Percentiles rank a stretch among this genome's conserved stretches.
Evolutionary conservation across 257 asterid genomes (phyloP).

Genomic region (Nicotiana sylvestris): DNA sequence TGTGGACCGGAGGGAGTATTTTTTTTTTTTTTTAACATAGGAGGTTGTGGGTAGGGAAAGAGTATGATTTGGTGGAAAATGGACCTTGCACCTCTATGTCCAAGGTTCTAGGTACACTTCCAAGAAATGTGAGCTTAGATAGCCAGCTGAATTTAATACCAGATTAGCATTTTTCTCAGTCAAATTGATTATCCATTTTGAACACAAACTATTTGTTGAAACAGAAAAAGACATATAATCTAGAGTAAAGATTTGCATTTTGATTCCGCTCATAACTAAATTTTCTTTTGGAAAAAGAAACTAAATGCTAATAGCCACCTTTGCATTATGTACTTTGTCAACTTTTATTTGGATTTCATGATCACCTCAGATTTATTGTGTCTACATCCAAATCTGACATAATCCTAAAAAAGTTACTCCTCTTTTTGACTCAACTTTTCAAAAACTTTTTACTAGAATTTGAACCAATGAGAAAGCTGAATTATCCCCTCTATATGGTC

Average conservation of each 20-base stretch:
- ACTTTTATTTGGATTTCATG: not conserved
- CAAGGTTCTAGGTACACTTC: not conserved
- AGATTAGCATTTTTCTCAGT: not conserved
- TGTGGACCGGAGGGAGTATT: too few relatives aligned
- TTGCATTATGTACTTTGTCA: not conserved
- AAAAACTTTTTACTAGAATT: not conserved
- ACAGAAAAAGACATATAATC: too few relatives aligned
- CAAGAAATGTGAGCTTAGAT: not conserved
- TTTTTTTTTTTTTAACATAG: not conserved
- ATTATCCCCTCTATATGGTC: not conserved
- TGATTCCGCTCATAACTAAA: not conserved
- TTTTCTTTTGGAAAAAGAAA: not conserved
- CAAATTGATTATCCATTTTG: not conserved
- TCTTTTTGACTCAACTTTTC: constrained; percentile 2
- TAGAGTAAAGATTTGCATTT: not conserved
- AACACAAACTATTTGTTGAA: not conserved
- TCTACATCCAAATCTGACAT: constrained; percentile 2
- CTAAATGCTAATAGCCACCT: not conserved
- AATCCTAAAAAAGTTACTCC: not conserved
- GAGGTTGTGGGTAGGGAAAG: not conserved
- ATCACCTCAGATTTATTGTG: not conserved
- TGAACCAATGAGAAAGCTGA: not conserved
- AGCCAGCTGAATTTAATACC: too few relatives aligned
- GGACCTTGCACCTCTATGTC: not conserved
- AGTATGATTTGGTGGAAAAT: not conserved